A percentile compares a stretch with the other conserved stretches of the same genome.
phyloP scores from a whole-genome alignment of 2,329 filamentous ascomycete species.

The Arthrobotrys pseudoclavata region DNA sequence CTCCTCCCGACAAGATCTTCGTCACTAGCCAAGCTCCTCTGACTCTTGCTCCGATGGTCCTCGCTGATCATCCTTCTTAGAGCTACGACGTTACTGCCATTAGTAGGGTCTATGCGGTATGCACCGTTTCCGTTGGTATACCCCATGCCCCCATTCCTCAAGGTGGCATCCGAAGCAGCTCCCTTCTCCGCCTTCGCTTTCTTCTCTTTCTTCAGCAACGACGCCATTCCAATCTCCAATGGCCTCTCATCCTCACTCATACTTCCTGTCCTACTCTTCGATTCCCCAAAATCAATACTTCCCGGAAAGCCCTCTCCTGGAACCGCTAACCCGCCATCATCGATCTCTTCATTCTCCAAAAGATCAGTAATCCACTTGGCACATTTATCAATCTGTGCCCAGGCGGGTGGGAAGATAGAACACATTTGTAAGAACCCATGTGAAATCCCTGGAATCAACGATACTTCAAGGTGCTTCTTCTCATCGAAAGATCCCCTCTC shows the following conservation, averaged over 20 bases:
- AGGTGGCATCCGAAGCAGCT: slow-evolving; percentile 38
- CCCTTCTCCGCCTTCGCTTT: slow-evolving; percentile 35
- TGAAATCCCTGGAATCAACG: slow-evolving; percentile 86
- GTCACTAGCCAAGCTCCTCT: slow-evolving; percentile 71
- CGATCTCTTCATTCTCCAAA: slow-evolving; percentile 71
- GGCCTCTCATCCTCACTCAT: slow-evolving; percentile 84
- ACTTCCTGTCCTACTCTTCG: slow-evolving; percentile 70
- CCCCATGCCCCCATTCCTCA: slow-evolving; percentile 36
- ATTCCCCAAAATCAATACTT: slow-evolving; percentile 25
- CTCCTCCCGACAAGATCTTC: slow-evolving; percentile 72
- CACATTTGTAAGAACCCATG: slow-evolving; percentile 97
- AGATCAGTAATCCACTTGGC: slow-evolving; percentile 85
- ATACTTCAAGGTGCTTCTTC: slow-evolving; percentile 82
- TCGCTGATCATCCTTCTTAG: slow-evolving; percentile 44
- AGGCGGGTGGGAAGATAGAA: slow-evolving; percentile 86
- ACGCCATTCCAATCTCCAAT: slow-evolving; percentile 81
- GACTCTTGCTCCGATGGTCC: slow-evolving; percentile 67
- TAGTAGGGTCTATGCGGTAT: slow-evolving; percentile 44
- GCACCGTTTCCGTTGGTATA: slow-evolving; percentile 30
- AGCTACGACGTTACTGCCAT: slow-evolving; percentile 48
- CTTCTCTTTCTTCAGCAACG: slow-evolving; percentile 61
- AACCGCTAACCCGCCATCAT: neutral
- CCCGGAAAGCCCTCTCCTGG: neutral
- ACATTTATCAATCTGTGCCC: slow-evolving; percentile 85
- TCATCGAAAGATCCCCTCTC: slow-evolving; percentile 75